Conservation (phyloP, 108 stramenopile genomes). For the Fistulifera pelliculosa region DNA sequence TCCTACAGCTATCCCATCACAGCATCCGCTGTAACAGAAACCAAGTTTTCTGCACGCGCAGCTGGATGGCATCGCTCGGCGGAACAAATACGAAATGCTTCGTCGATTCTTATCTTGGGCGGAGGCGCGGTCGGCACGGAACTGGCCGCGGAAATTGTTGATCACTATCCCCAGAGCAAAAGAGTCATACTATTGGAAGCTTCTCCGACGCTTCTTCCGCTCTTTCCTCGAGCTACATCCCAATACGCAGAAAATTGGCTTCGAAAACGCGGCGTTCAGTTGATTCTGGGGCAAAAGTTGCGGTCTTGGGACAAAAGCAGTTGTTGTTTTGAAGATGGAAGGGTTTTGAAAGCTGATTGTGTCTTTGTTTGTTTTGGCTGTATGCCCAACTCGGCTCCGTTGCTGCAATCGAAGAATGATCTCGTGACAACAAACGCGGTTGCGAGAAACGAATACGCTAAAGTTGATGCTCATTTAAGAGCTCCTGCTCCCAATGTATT, state of each 20-base stretch:
- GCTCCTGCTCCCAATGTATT: slow-evolving; percentile 5
- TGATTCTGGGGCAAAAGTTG: slow-evolving; percentile 11
- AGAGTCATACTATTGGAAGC: slow-evolving; percentile 15
- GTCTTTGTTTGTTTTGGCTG: slow-evolving; percentile 21
- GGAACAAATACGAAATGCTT: slow-evolving; percentile 1
- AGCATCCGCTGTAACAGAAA: too few relatives aligned
- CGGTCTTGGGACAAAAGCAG: slow-evolving; percentile 14
- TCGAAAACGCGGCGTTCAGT: neutral
- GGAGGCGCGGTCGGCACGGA: slow-evolving; percentile 26
- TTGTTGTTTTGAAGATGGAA: slow-evolving; percentile 19
- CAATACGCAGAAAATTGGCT: slow-evolving; percentile 10
- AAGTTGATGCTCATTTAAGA: neutral
- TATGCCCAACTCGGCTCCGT: slow-evolving; percentile 13
- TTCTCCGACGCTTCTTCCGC: slow-evolving; percentile 4
- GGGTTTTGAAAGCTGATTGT: slow-evolving; percentile 17
- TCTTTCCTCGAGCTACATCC: slow-evolving; percentile 10
- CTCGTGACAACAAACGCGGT: neutral
- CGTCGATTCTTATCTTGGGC: slow-evolving; percentile 12
- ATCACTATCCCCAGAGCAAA: slow-evolving; percentile 8
- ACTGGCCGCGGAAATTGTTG: slow-evolving; percentile 23
- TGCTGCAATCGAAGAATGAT: neutral
- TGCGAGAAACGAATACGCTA: neutral
- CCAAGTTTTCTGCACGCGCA: neutral
- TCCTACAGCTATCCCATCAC: slow-evolving; percentile 15
- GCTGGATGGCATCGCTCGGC: slow-evolving; percentile 10